Evolutionary conservation across 306 rosid species (phyloP).

Genomic region (Benincasa hispida): DNA sequence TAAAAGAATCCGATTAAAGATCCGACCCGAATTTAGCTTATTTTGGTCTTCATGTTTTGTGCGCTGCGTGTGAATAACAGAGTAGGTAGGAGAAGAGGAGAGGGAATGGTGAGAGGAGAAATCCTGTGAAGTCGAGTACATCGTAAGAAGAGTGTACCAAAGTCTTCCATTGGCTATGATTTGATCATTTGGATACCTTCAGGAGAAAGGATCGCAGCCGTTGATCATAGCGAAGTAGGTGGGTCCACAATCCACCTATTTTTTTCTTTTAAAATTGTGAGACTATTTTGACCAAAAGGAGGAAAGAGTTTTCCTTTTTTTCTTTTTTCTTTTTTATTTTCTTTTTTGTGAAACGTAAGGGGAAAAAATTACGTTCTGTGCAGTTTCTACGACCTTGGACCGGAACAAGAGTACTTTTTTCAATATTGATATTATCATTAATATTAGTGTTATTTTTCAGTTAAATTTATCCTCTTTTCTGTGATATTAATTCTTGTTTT

Average conservation of each 20-base stretch:
- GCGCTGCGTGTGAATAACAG: constrained; percentile 1
- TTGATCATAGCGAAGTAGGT: not conserved
- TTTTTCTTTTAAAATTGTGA: not conserved
- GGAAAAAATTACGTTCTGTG: not conserved
- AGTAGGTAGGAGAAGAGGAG: not conserved
- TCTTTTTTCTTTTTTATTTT: not conserved
- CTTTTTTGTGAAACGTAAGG: not conserved
- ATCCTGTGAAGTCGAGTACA: constrained; percentile 24
- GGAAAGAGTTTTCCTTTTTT: not conserved
- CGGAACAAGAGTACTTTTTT: not conserved
- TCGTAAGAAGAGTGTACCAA: constrained; percentile 19
- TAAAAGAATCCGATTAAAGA: constrained; percentile 18
- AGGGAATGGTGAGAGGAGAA: not conserved
- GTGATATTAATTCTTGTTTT: not conserved
- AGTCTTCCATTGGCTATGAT: not conserved
- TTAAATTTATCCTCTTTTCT: not conserved
- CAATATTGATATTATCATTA: not conserved
- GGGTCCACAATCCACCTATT: constrained; percentile 1
- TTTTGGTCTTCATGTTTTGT: not conserved
- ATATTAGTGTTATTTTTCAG: not conserved
- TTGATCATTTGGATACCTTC: not conserved
- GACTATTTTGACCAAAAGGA: not conserved
- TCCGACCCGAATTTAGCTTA: not conserved
- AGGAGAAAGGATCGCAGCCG: not conserved
- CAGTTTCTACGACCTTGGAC: not conserved